A percentile compares a stretch with the other conserved stretches of the same genome.
Conservation (phyloP, 176 grass and related monocot species). For the Oryza coarctata region DNA sequence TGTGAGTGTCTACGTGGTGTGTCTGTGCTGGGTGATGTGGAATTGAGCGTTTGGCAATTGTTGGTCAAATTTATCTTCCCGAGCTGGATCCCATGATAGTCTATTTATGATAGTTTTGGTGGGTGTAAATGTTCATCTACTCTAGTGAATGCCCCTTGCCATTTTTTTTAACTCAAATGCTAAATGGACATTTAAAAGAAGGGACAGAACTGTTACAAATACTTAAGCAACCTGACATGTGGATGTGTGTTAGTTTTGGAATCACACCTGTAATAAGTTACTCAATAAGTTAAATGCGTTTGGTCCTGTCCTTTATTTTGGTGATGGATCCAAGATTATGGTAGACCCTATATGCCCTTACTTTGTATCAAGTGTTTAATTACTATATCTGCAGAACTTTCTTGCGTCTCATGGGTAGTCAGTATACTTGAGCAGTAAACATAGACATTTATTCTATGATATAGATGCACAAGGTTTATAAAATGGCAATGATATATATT, state of each 20-base stretch:
- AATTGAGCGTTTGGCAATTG: constrained; percentile 13
- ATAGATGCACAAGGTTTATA: neutral
- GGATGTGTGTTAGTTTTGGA: neutral
- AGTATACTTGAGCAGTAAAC: neutral
- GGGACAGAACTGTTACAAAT: neutral
- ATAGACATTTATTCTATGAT: neutral
- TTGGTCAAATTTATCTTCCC: neutral
- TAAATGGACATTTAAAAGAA: neutral
- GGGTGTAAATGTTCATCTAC: neutral
- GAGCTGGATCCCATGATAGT: neutral
- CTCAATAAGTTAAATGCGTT: too few species aligned
- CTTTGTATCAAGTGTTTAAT: neutral
- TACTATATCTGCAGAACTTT: neutral
- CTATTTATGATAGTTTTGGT: neutral
- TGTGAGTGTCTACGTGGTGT: neutral
- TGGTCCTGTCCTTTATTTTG: constrained; percentile 18
- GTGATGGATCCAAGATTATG: constrained; percentile 10
- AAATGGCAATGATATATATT: constrained; percentile 23
- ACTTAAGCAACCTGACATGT: neutral
- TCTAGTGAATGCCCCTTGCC: neutral
- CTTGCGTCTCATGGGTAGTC: neutral
- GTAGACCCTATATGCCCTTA: neutral
- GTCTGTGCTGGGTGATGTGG: neutral
- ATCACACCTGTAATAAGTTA: neutral
- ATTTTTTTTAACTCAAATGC: neutral